Conservation (phyloP, 2,329 filamentous ascomycete genomes). For the Cadophora gregata region DNA sequence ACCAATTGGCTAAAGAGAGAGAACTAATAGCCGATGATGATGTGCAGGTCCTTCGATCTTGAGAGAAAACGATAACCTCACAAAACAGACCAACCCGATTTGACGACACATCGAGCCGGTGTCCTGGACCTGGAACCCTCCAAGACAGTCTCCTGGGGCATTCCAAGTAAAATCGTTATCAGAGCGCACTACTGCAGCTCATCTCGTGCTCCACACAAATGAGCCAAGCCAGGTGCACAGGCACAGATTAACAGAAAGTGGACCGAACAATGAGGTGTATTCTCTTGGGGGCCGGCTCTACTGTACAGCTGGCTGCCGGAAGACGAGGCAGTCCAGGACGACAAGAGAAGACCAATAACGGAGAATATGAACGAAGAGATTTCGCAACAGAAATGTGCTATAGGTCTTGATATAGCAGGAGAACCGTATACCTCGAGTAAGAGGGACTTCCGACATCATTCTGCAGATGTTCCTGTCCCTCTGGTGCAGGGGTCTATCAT, state of each 20-base stretch:
- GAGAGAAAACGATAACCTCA: neutral
- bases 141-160: conserved; percentile 23
- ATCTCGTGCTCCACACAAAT: conserved; percentile 40
- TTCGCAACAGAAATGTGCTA: neutral
- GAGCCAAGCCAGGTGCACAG: conserved; percentile 19
- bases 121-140: conserved; percentile 37
- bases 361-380: neutral
- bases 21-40: conserved; percentile 1
- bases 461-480: conserved; percentile 24
- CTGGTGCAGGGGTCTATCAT: conserved; percentile 36
- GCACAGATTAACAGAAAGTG: conserved; percentile 15
- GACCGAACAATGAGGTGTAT: conserved; percentile 3
- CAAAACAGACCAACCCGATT: neutral
- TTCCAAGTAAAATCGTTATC: conserved; percentile 34
- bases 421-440: conserved; percentile 19
- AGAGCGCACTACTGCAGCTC: conserved; percentile 44
- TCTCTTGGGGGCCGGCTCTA: neutral
- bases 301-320: neutral
- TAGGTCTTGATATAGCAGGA: conserved; percentile 3
- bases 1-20: neutral
- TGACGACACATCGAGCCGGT: conserved; percentile 13
- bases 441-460: conserved; percentile 25
- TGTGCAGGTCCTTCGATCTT: neutral
- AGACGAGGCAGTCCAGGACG: neutral
- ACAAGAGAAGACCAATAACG: neutral